Base-by-base conservation (phyloP, 176 grass and related monocot genomes). In the Cenchrus fungigraminus region DNA sequence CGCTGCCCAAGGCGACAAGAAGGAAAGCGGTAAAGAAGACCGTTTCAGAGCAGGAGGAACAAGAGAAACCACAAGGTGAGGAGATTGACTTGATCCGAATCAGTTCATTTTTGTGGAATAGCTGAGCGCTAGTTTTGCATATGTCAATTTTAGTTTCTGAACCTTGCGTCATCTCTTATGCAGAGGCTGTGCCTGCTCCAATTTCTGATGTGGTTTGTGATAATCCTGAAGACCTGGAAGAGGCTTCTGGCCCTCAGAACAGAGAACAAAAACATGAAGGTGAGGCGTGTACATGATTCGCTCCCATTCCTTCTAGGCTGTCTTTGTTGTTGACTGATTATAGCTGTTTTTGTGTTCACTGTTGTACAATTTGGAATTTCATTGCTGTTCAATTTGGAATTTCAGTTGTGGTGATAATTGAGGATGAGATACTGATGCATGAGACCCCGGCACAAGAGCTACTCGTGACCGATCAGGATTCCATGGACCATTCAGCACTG, bases 241-340 rank as follows among this genome's bases (percentile, higher is more conserved):
- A 29, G 16, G 52, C 44, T 63, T 25, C 32, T 34, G 80, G 49
- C 60, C 20, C 32, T 80, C 32, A 49, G 12, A 32, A 59, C 19
- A 13, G 19, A 12, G 80, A 49, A 13, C 45, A 76, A 59, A 11
- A 81, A 74, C 53, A 73, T 2, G 25, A 86, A 85, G 82, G 86
- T 86, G 17, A 55, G 79, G 73, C 22, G 34, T 34, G 3, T 8
- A 13, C 2, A 22, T 17, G 7, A 34, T 25, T 15, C 20, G 51
- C 15, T 75, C 57, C 2, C 8, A 51, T 29, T 9, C 19, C 79
- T 42, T 77, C 16, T 56, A 43, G 20, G 37, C 37, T 40, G 37
- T 4, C 4, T 40, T 40, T 40, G 37, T 40, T 3, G 3, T 40
- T 4, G 37, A 40, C 37, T 40, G 37, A 40, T 40, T 40, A 43